Base-by-base conservation (phyloP, 495 filamentous ascomycete species). In the Cairneyella variabilis region DNA sequence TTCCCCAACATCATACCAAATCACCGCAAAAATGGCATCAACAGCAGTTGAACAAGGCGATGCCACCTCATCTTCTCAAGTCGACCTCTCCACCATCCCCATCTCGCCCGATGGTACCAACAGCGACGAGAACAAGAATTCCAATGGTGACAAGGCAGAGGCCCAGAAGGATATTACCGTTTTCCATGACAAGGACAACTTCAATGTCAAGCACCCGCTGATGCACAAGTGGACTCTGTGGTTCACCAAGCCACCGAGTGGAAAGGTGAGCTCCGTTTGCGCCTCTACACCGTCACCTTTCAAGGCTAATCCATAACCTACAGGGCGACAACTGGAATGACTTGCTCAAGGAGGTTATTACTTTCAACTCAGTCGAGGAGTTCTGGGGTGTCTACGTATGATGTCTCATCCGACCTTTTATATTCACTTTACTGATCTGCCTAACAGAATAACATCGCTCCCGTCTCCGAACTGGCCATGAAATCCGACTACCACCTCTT, bases 401-500 rank as follows among this genome's bases (percentile, higher is more conserved):
- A n/a, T n/a, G 93, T 77, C 37, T 48, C 36, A 20, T 27, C 51
- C 10, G 4, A n/a, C 42, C 44, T 30, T n/a, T n/a, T n/a, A n/a
- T n/a, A n/a, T n/a, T 34, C 30, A 25, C 23, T 28, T 32, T 57
- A 25, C 53, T 61, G 47, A 47, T 9, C 34, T 12, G 25, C 46
- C 11, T 37, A n/a, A 9, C 66, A 98, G 93, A 99, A 99, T 77
- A 99, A 99, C 74, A 97, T 99, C 70, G 88, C 90, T 20, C 85
- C 92, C 14, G 90, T 90, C 52, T 97, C 95, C 56, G 91, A 97
- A 58, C 83, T 99, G 23, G 87, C 90, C 38, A 82, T 95, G 57
- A 99, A 97, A 76, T 95, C 92, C 64, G 93, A 99, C 71, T 99
- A 99, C 75, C 93, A 99, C 68, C 86, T 99, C 22, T 99, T 99